These are phyloP conservation scores for Aspergillus puulaauensis DNA, from an alignment of 2,329 filamentous ascomycete genomes.

Conservation along the genomic window DNA sequence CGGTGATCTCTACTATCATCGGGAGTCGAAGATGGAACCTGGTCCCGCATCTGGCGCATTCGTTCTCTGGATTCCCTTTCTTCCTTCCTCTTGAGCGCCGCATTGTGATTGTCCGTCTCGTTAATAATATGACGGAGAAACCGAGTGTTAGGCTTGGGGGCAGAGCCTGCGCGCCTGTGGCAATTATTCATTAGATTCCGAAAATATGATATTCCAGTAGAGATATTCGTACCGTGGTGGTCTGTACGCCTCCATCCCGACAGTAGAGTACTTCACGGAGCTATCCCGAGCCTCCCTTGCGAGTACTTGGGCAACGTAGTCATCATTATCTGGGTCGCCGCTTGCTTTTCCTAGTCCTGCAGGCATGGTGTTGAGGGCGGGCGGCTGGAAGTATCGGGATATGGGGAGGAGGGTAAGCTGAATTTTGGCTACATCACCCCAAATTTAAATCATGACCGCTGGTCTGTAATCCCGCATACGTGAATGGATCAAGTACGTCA, in stretches of 20 bases:
- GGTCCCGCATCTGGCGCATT: slow-evolving; percentile 57
- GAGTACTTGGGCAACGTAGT: slow-evolving; percentile 75
- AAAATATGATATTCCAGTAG: not conserved
- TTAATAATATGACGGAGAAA: slow-evolving; percentile 87
- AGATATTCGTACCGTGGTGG: slow-evolving; percentile 49
- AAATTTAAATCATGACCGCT: not conserved
- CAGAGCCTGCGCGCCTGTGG: slow-evolving; percentile 61
- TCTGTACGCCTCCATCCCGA: slow-evolving; percentile 69
- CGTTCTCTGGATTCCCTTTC: slow-evolving; percentile 73
- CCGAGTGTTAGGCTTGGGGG: slow-evolving; percentile 84
- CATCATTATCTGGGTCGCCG: slow-evolving; percentile 47
- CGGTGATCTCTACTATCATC: slow-evolving; percentile 35
- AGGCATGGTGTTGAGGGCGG: slow-evolving; percentile 25
- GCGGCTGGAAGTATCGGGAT: not conserved
- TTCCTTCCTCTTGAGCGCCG: slow-evolving; percentile 79
- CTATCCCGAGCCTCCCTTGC: slow-evolving; percentile 74
- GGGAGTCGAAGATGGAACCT: slow-evolving; percentile 31
- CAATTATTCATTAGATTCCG: slow-evolving; percentile 7
- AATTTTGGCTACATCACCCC: slow-evolving; percentile 4
- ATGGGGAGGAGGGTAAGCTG: not conserved
- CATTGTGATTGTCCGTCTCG: slow-evolving; percentile 86
- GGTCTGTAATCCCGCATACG: not conserved
- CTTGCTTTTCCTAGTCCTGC: slow-evolving; percentile 29
- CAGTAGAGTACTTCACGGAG: slow-evolving; percentile 70
- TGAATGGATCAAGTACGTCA: not conserved